A percentile compares a stretch with the other conserved stretches of the same genome.
These are phyloP conservation scores for Prunus fruticosa DNA, from an alignment of 306 rosid species.

Conservation along the genomic window DNA sequence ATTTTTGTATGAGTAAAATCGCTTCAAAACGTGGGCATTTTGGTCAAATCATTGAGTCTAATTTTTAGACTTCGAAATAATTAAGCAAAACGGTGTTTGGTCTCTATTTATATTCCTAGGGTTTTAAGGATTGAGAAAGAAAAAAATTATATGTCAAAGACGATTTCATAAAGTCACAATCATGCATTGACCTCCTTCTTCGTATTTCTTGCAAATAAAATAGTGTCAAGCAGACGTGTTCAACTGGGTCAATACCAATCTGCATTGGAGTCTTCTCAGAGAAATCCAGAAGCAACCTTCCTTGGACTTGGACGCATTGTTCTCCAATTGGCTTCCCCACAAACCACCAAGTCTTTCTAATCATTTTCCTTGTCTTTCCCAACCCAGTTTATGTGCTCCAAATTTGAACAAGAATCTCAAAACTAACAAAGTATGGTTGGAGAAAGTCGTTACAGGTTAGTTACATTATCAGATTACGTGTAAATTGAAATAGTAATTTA, in stretches of 20 bases:
- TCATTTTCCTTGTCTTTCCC: not conserved
- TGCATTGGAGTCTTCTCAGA: conserved; percentile 9
- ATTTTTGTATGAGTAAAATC: not conserved
- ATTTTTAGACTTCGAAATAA: not conserved
- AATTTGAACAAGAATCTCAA: not conserved
- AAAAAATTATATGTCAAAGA: not conserved
- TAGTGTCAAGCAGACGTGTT: conserved; percentile 14
- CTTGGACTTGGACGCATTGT: not conserved
- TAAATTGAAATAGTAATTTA: not conserved
- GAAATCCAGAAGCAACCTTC: conserved; percentile 3
- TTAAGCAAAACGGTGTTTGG: not conserved
- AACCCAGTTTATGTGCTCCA: not conserved
- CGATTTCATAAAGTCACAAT: conserved; percentile 17
- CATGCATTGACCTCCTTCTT: conserved; percentile 23
- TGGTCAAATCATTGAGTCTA: not conserved
- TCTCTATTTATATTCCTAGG: not conserved
- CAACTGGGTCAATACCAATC: not conserved
- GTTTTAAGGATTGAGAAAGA: conserved; percentile 5
- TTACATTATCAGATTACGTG: not conserved
- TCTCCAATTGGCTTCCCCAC: conserved; percentile 4
- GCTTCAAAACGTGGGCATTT: not conserved
- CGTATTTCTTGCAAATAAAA: not conserved
- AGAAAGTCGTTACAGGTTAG: not conserved
- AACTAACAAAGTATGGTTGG: not conserved
- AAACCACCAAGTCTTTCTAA: not conserved